Evolutionary conservation across 331 rosid genomes (phyloP).

Genomic region (Rhamnella rubrinervis): DNA sequence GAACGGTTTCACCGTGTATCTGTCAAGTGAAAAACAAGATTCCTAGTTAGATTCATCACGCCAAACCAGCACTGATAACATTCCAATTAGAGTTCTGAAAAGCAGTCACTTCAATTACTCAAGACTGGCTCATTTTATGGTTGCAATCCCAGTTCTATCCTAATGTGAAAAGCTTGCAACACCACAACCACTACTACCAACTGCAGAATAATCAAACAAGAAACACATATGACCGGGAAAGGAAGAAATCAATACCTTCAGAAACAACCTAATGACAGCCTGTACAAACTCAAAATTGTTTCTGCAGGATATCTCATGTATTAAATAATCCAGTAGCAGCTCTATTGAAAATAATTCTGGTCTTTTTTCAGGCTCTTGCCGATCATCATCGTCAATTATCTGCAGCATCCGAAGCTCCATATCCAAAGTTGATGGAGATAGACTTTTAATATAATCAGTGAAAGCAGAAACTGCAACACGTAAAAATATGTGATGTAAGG

Average conservation of each 20-base stretch:
- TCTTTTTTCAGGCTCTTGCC: constrained; percentile 57
- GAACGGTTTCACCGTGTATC: constrained; percentile 89
- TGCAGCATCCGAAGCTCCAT: constrained; percentile 88
- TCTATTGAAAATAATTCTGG: constrained; percentile 62
- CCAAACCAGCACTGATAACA: neutral
- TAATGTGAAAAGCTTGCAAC: too few relatives aligned
- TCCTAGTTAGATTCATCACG: neutral
- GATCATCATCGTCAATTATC: constrained; percentile 65
- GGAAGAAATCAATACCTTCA: constrained; percentile 53
- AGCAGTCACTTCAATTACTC: too few relatives aligned
- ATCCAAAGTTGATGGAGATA: constrained; percentile 82
- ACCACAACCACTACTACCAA: too few relatives aligned
- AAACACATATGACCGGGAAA: neutral
- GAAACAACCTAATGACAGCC: constrained; percentile 77
- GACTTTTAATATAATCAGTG: constrained; percentile 70
- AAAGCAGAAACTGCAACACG: constrained; percentile 65
- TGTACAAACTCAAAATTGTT: constrained; percentile 89
- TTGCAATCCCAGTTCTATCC: too few relatives aligned
- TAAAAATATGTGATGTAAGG: neutral
- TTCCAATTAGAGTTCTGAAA: neutral
- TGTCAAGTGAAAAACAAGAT: constrained; percentile 21
- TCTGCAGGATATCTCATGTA: constrained; percentile 63
- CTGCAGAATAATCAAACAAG: too few relatives aligned
- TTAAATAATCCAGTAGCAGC: constrained; percentile 76
- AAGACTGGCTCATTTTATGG: too few relatives aligned